These are phyloP conservation scores for Pyrenopolyporus hunteri DNA, from an alignment of 495 filamentous ascomycete genomes.

Conservation along the genomic window DNA sequence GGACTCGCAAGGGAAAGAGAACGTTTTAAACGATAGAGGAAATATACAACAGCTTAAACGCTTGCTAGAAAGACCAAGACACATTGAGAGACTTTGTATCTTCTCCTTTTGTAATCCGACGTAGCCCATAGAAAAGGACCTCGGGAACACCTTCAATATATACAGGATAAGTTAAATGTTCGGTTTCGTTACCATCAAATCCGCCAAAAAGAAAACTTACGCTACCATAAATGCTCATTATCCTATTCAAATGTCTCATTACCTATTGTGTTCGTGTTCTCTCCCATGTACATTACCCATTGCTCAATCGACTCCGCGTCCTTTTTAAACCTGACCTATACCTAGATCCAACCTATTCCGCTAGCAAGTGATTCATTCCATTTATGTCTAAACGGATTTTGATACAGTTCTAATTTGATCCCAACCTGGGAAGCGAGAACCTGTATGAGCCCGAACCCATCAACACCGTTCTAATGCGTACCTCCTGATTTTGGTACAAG, in stretches of 20 bases:
- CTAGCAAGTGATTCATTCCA: background rate
- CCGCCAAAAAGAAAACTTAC: no score
- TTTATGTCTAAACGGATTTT: conserved; percentile 2
- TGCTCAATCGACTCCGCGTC: background rate
- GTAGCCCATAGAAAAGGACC: no score
- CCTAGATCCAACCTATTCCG: background rate
- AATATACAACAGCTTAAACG: no score
- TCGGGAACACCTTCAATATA: background rate
- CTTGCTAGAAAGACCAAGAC: no score
- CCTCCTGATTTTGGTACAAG: conserved; percentile 16
- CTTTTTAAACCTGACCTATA: background rate
- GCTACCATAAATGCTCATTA: background rate
- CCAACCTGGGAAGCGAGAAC: background rate
- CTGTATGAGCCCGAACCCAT: conserved; percentile 7
- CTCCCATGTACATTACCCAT: background rate
- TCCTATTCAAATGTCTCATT: background rate
- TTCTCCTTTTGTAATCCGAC: no score
- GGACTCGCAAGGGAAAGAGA: no score
- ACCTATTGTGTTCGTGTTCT: background rate
- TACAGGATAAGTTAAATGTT: background rate
- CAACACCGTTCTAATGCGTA: conserved; percentile 33
- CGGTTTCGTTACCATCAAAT: background rate
- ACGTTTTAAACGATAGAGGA: no score
- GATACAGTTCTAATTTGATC: conserved; percentile 15
- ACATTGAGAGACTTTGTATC: no score